Evolutionary conservation across 768 basidiomycete species (phyloP), one percentile per base, ranked within the genome.

Genomic region (Filobasidium floriforme): DNA sequence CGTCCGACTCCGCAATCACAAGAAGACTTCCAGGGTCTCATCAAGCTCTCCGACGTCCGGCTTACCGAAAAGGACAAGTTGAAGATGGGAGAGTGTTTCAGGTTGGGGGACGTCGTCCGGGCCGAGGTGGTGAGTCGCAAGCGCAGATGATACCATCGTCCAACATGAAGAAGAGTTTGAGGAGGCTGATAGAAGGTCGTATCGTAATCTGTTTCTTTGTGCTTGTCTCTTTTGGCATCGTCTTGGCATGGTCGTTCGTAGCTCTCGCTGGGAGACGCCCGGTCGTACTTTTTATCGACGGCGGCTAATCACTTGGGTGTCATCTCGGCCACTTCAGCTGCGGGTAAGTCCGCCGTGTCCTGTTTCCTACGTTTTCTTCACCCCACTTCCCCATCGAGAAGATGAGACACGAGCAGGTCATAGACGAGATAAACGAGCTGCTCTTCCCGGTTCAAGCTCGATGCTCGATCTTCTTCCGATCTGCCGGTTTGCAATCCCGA

Each of bases 271-370:
- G 79, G 79, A 28, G 79, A 79, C 63, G 79, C 79, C 1, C 64
- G 79, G 40, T 75, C 73, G n/a, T 79, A 79, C 67, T 79, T 79
- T 65, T 70, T 79, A 18, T 77, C 76, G 1, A 79, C 79, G 32
- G 76, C 79, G 3, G 71, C 76, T 12, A 79, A 79, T 60, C 76
- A 79, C 41, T 69, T 78, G 6, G 79, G 79, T 5, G 79, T 79
- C 3, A 66, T 79, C 22, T 75, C 73, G 37, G 79, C 73, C 6
- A 74, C 68, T 3, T 79, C 77, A 1, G 77, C 77, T 68, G 68
- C 72, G 14, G 79, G 77, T 76, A 24, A 65, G 74, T 70, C 22
- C n/a, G n/a, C n/a, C n/a, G n/a, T n/a, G n/a, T n/a, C 1, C 18
- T 41, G 18, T 37, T 41, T 49, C n/a, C 43, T 4, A 41, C 61